Evolutionary conservation across 208 protist genomes (phyloP), one percentile per base, ranked within the genome.

Genomic region (Crithidia fasciculata): DNA sequence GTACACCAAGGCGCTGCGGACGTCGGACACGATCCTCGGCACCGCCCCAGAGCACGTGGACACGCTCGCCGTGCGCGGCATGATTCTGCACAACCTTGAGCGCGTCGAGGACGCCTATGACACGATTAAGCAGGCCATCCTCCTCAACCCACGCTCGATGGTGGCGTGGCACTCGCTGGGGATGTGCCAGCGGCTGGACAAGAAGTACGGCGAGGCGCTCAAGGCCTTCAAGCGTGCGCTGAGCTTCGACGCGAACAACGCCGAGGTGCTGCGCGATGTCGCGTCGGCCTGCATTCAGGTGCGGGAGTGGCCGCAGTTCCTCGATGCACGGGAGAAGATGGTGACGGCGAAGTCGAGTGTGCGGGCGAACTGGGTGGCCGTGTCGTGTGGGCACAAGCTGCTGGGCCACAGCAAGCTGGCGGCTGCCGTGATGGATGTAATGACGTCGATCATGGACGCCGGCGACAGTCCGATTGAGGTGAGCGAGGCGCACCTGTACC

Each of bases 141-240:
- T 78, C 2, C 28, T 84, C 28, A 77, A 85, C 69, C 70, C 81
- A 28, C 86, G 82, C 40, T 95, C 84, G 10, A 91, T 94, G 40
- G 87, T 97, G 28, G 95, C 93, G 58, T 99, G 97, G 96, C 97
- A 99, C 72, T 95, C 96, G 7, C 93, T 95, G 40, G 97, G 97
- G 19, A 91, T 98, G 67, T 89, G 96, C 61, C 84, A 97, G 69
- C 90, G 95, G 39, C 67, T 75, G 6, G 96, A 99, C 62, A 89
- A 97, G 55, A 96, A 98, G 79, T 96, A 90, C 74, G 54, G 41
- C 5, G 91, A 97, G 69, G 95, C 96, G 8, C 83, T 98, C 37
- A 98, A 98, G 73, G 97, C 92, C 71, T 99, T 98, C 85, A 90
- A 93, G 61, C 82, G 87, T 9, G 93, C 94, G 7, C 73, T 94